Evolutionary conservation across 805 yeast genomes (phyloP), one percentile per base, ranked within the genome.

Genomic region (Sugiyamaella chiloensis): DNA sequence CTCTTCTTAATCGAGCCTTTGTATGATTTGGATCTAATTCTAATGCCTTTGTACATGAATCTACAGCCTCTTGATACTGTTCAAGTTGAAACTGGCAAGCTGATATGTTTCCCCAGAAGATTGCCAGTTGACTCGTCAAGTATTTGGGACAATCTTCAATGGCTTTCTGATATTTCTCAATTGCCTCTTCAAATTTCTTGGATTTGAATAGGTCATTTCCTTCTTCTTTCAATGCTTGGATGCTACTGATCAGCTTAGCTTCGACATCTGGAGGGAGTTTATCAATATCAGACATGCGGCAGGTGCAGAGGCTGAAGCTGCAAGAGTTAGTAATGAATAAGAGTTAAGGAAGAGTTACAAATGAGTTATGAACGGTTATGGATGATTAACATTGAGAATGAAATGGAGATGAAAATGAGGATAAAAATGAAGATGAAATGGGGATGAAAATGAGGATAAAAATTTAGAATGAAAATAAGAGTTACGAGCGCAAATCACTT

Each of bases 1-100:
- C 93, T 53, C 89, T 74, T 57, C 96, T 74, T 58, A 85, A 85
- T 58, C 83, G 79, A 0, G 85, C 88, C 63, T 87, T 88, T 27
- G 80, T 62, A 59, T 85, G 82, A 12, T 69, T 62, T 1, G 76
- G 72, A 59, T 87, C 86, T 3, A 80, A 59, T 39, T 73, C 74
- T 24, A 88, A 67, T 0, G 95, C 81, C 29, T 68, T 66, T 29
- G 79, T 75, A 60, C 90, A 79, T 59, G 87, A 88, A 12, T 66
- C 69, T 2, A 86, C 76, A 0, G 91, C 85, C 12, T 50, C 55
- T 17, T 54, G 42, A 47, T 53, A 58, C n/a, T 58, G 40, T 11
- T 53, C 54, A 17, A 50, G 51, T 48, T 54, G 47, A 35, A 55
- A 19, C 16, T 54, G 48, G 45, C 63, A 62, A 0, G 64, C 63